Percentiles rank a stretch among this genome's conserved stretches.
These are phyloP conservation scores for Thuja plicata DNA, from an alignment of 83 land plant genomes.

Conservation along the genomic window DNA sequence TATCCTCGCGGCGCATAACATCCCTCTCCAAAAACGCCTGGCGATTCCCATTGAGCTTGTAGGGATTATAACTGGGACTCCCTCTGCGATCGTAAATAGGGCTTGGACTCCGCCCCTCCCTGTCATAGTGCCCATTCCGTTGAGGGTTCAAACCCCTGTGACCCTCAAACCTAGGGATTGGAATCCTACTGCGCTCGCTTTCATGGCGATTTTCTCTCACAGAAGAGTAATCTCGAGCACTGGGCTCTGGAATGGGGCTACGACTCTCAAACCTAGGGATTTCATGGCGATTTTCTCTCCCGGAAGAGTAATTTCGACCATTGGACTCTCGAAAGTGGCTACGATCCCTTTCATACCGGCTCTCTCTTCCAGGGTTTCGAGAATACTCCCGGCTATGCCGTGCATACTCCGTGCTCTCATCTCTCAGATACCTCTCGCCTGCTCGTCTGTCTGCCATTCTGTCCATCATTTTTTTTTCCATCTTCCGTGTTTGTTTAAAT, in stretches of 20 bases:
- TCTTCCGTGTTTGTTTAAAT: background rate
- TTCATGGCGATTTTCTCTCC: background rate
- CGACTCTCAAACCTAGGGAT: background rate
- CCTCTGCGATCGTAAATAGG: constrained; percentile 6
- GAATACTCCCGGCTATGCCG: background rate
- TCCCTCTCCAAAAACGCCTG: constrained; percentile 3
- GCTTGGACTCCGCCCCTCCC: background rate
- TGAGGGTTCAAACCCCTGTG: background rate
- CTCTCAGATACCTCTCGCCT: background rate
- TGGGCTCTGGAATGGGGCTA: background rate
- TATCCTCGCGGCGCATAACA: background rate
- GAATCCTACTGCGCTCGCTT: background rate
- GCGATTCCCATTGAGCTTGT: background rate
- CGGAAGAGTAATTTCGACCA: background rate
- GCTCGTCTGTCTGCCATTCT: background rate
- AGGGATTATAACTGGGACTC: constrained; percentile 7
- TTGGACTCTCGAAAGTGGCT: background rate
- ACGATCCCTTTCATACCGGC: background rate
- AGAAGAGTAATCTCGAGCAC: background rate
- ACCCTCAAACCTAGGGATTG: background rate
- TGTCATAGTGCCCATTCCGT: background rate
- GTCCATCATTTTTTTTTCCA: background rate
- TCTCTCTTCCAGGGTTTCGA: constrained; percentile 2
- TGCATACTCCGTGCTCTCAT: background rate
- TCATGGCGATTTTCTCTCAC: background rate